Evolutionary conservation across 495 filamentous ascomycete species (phyloP), one percentile per base, ranked within the genome.

Genomic region (Tirmania nivea): DNA sequence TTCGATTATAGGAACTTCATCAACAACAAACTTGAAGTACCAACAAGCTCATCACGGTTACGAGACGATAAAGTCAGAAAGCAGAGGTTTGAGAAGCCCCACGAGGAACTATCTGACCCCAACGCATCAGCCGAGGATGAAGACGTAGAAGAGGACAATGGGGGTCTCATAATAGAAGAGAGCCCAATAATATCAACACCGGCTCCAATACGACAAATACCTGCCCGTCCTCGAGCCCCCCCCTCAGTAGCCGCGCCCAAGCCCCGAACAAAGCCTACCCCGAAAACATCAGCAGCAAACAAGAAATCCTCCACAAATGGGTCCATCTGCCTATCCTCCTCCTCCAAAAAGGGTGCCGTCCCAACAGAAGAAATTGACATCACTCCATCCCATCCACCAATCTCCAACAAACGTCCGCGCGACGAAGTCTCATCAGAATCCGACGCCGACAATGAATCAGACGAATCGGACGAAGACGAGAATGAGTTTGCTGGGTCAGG

Each of bases 1-100:
- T 64, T 58, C 35, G 62, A 64, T 48, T 64, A 53, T 52, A 55
- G 62, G 31, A 53, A 64, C 36, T 64, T 64, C 42, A 50, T 64
- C 50, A 64, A 65, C 35, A 62, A 62, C 21, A 62, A 62, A 34
- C 52, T 49, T 36, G 60, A 59, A 4, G 60, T 20, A 35, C 42
- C 20, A 37, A 17, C 21, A 49, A 48, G 11, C 54, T 52, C 7
- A 58, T 51, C 47, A 56, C 3, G 21, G 48, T 19, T 54, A 37
- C 9, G 37, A 52, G 11, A 36, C 49, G 10, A 52, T 56, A 48
- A 52, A 54, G 12, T 49, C 55, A 10, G 59, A 49, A 61, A 61
- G 35, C 57, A 58, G 14, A 51, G 52, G 3, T 25, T 42, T 10
- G 56, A 36, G 3, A 51, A 54, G 53, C 51, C 48, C 14, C 55